phyloP scores from a whole-genome alignment of 345 rosid species.

The Psidium friedrichsthalianum region DNA sequence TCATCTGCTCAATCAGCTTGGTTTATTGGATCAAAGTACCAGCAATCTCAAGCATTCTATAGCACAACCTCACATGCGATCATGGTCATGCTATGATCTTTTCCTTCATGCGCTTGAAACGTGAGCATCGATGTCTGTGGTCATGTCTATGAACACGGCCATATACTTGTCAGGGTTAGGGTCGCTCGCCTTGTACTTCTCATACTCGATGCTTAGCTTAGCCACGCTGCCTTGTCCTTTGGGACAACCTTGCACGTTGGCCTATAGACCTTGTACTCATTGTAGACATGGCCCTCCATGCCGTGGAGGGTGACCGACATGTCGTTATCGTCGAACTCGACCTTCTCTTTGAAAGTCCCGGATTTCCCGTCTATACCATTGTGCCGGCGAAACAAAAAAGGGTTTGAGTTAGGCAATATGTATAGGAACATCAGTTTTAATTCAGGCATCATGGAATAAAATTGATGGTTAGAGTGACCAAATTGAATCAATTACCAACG shows the following conservation, averaged over 20 bases:
- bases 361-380: constrained; percentile 5
- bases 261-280: constrained; percentile 7
- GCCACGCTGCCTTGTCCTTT: neutral
- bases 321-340: constrained; percentile 8
- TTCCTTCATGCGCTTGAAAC: neutral
- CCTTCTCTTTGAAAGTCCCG: constrained; percentile 3
- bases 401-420: neutral
- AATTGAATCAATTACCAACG: neutral
- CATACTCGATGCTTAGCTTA: constrained; percentile 7
- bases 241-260: neutral
- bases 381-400: neutral
- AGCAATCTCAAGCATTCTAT: neutral
- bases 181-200: constrained; percentile 4
- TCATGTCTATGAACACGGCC: neutral
- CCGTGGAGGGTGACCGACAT: neutral
- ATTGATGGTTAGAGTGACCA: neutral
- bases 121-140: constrained; percentile 4
- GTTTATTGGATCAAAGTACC: neutral
- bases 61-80: neutral
- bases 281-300: constrained; percentile 9
- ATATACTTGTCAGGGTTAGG: constrained; percentile 3
- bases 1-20: neutral
- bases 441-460: neutral
- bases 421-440: no score
- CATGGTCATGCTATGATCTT: neutral